phyloP scores from a whole-genome alignment of 2,329 filamentous ascomycete species.

The Scytalidium sp. region DNA sequence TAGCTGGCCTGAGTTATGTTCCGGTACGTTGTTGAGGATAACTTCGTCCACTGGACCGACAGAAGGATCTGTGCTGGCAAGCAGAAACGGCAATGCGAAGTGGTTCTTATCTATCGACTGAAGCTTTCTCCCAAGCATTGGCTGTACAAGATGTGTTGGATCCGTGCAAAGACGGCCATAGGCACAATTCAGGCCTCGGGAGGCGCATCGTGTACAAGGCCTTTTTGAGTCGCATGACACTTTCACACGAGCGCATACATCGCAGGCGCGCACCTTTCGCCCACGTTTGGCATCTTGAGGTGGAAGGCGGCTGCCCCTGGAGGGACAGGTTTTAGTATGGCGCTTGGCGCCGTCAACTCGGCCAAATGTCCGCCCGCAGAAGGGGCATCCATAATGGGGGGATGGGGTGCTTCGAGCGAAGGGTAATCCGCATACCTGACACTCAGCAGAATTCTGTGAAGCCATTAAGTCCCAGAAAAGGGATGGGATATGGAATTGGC shows the following conservation, averaged over 20 bases:
- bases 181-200: not conserved
- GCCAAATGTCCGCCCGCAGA: not conserved
- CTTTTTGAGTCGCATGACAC: not conserved
- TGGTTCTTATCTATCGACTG: too few species aligned
- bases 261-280: conserved; percentile 2
- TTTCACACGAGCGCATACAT: too few species aligned
- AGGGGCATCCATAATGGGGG: not conserved
- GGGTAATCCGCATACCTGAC: not conserved
- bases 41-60: too few species aligned
- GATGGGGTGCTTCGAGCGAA: not conserved
- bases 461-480: too few species aligned
- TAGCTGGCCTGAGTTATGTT: too few species aligned
- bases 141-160: not conserved
- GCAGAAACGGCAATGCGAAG: too few species aligned
- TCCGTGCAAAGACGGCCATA: not conserved
- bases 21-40: too few species aligned
- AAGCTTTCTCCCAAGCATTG: too few species aligned
- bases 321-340: not conserved
- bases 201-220: not conserved
- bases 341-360: not conserved
- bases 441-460: not conserved
- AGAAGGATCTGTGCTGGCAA: too few species aligned
- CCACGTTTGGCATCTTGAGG: not conserved
- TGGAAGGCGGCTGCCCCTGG: not conserved
- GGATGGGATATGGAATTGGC: too few species aligned